Percentiles rank a stretch among this genome's conserved stretches.
phyloP scores from a whole-genome alignment of 371 early-diverging fungal genomes.

The Apophysomyces variabilis region DNA sequence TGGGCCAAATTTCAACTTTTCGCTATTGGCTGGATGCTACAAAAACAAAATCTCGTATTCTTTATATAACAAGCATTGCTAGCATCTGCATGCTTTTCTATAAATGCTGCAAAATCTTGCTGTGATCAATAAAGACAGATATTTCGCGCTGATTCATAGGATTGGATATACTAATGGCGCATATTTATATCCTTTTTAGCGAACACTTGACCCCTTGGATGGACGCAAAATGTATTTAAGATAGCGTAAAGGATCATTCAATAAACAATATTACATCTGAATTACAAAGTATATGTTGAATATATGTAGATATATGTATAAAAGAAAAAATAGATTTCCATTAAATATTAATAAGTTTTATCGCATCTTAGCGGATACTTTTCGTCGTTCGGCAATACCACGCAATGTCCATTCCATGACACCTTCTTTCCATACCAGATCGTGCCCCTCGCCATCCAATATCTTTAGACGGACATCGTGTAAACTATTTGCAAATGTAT shows the following conservation, averaged over 20 bases:
- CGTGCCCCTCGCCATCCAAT: constrained; percentile 55
- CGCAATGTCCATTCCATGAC: constrained; percentile 58
- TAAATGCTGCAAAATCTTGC: no score
- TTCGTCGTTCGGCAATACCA: constrained; percentile 40
- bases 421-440: constrained; percentile 60
- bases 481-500: constrained; percentile 42
- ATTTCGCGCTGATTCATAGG: no score
- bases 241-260: no score
- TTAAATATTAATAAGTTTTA: background rate
- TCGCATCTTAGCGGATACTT: background rate
- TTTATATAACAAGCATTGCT: no score
- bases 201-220: no score
- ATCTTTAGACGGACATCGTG: constrained; percentile 50
- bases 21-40: background rate
- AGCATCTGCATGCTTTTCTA: no score
- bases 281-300: background rate
- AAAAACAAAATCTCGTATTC: background rate
- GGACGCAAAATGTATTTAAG: no score
- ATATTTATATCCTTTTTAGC: no score
- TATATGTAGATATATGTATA: no score
- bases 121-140: no score
- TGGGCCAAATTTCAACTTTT: background rate
- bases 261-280: background rate
- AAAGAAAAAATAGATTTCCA: background rate
- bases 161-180: no score